Evolutionary conservation across 2,329 filamentous ascomycete genomes (phyloP).

Genomic region (Fusarium keratoplasticum): DNA sequence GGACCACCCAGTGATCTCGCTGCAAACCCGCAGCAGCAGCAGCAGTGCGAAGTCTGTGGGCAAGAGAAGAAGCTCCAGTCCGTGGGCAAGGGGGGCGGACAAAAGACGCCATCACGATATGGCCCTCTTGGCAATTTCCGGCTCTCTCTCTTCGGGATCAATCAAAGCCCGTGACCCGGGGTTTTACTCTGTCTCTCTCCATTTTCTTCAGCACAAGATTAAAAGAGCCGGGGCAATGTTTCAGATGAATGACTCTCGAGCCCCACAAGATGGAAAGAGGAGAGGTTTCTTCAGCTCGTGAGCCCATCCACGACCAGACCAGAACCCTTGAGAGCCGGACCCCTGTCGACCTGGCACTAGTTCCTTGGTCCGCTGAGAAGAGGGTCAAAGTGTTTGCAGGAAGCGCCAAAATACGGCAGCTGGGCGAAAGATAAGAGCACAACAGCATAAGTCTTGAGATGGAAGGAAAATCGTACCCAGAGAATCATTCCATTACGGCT

Average conservation of each 20-base stretch:
- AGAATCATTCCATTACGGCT: background rate
- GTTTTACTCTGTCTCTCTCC: background rate
- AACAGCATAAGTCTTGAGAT: background rate
- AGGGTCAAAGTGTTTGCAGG: constrained; percentile 13
- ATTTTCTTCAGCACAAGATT: background rate
- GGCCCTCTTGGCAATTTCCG: background rate
- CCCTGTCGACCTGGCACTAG: constrained; percentile 1
- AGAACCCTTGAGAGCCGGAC: background rate
- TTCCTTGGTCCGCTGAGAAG: background rate
- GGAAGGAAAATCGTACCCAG: background rate
- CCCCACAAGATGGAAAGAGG: background rate
- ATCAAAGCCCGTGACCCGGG: background rate
- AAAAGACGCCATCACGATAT: background rate
- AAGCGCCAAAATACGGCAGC: background rate
- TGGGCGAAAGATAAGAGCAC: background rate
- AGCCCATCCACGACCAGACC: background rate
- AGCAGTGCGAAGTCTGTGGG: background rate
- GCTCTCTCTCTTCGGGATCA: background rate
- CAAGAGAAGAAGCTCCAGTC: background rate
- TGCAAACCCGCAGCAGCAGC: background rate
- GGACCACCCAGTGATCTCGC: background rate
- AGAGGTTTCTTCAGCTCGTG: constrained; percentile 8
- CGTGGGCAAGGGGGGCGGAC: background rate
- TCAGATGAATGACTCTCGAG: constrained; percentile 20
- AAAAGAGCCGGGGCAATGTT: background rate